phyloP scores from a whole-genome alignment of 371 early-diverging fungal species.

The Mucor mucedo region DNA sequence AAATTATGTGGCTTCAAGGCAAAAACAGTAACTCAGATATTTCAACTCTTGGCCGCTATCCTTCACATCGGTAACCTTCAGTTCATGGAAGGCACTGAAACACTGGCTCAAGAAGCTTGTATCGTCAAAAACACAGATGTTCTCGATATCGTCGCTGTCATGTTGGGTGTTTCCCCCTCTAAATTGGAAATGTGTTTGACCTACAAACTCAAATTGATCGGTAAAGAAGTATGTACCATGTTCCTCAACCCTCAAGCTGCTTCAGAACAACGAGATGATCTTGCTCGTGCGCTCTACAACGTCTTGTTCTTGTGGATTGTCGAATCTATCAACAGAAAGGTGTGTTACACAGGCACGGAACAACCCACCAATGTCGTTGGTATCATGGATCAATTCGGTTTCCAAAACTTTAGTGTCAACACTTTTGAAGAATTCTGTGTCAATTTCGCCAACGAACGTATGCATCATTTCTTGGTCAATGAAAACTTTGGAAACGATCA shows the following conservation, averaged over 20 bases:
- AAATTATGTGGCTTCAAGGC: conserved; percentile 79
- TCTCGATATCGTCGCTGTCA: conserved; percentile 75
- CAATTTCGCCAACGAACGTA: conserved; percentile 88
- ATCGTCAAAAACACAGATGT: conserved; percentile 66
- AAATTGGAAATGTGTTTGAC: conserved; percentile 67
- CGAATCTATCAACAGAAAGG: conserved; percentile 46
- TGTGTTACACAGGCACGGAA: conserved; percentile 50
- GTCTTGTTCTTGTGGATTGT: conserved; percentile 54
- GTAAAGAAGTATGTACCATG: conserved; percentile 66
- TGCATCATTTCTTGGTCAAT: conserved; percentile 72
- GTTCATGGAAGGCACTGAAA: conserved; percentile 57
- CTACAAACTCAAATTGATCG: conserved; percentile 49
- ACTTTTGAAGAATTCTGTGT: conserved; percentile 78
- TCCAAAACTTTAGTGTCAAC: conserved; percentile 48
- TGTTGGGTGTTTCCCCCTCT: conserved; percentile 78
- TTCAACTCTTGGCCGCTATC: conserved; percentile 76
- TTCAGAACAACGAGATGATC: conserved; percentile 45
- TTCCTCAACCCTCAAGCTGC: conserved; percentile 66
- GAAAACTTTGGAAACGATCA: conserved; percentile 59
- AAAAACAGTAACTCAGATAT: conserved; percentile 70
- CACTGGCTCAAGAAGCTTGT: conserved; percentile 62
- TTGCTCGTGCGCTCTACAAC: conserved; percentile 46
- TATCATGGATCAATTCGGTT: conserved; percentile 77
- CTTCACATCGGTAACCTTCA: conserved; percentile 82
- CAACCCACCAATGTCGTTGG: conserved; percentile 77